A percentile compares a stretch with the other conserved stretches of the same genome.
These are phyloP conservation scores for Phycomyces blakesleeanus DNA, from an alignment of 192 early-diverging fungal genomes.

Conservation along the genomic window DNA sequence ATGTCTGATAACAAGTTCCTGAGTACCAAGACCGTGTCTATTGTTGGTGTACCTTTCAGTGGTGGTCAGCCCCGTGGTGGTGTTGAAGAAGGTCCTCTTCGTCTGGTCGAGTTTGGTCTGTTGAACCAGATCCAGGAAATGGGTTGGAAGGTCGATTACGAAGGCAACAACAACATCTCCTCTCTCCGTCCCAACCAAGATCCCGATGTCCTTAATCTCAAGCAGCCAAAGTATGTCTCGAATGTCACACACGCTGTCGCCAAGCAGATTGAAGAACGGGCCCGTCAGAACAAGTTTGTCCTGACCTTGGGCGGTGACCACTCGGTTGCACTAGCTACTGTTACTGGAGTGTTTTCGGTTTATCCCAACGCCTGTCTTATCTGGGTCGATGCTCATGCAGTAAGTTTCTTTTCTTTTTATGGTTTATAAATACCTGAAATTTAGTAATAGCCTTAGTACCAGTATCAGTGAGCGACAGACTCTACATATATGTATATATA, in stretches of 20 bases:
- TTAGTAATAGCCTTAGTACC: too few relatives aligned
- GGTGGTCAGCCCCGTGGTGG: slow-evolving; percentile 60
- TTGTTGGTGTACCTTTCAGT: slow-evolving; percentile 26
- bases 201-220: slow-evolving; percentile 72
- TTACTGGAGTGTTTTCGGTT: slow-evolving; percentile 71
- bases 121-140: slow-evolving; percentile 75
- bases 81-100: slow-evolving; percentile 84
- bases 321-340: slow-evolving; percentile 88
- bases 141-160: slow-evolving; percentile 75
- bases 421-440: too few relatives aligned
- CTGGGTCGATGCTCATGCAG: slow-evolving; percentile 94
- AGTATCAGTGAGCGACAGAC: too few relatives aligned
- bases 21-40: slow-evolving; percentile 9
- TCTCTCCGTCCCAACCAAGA: slow-evolving; percentile 64
- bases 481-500: too few relatives aligned
- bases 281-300: slow-evolving; percentile 68
- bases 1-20: slow-evolving; percentile 15
- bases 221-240: slow-evolving; percentile 83
- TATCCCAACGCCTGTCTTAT: slow-evolving; percentile 82
- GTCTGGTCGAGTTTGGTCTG: slow-evolving; percentile 83
- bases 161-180: slow-evolving; percentile 70
- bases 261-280: slow-evolving; percentile 58
- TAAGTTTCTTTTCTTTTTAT: too few relatives aligned
- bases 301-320: slow-evolving; percentile 97
- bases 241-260: slow-evolving; percentile 68